phyloP scores from a whole-genome alignment of 1,284 basidiomycete genomes.

The Leccinum pallidistipes region DNA sequence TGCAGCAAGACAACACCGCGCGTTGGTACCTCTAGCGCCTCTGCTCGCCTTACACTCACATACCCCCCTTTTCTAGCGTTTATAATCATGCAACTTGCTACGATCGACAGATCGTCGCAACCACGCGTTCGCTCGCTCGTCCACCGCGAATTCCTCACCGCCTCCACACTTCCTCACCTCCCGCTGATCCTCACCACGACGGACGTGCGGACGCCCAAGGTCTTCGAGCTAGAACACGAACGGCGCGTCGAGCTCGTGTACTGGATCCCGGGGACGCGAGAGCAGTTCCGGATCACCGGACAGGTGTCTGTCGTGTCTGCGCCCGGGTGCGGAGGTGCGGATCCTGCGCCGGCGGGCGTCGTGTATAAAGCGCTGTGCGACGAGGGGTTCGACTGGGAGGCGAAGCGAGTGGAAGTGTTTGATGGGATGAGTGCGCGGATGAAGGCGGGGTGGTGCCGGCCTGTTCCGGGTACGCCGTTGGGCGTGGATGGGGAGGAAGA shows the following conservation, averaged over 20 bases:
- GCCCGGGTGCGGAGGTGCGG: constrained; percentile 45
- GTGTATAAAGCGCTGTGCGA: constrained; percentile 40
- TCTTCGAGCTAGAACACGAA: constrained; percentile 45
- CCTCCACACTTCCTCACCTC: constrained; percentile 13
- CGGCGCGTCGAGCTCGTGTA: constrained; percentile 53
- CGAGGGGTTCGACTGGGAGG: constrained; percentile 61
- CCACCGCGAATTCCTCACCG: too few relatives aligned
- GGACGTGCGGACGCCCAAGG: constrained; percentile 64
- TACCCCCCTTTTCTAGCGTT: neutral
- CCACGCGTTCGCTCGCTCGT: too few relatives aligned
- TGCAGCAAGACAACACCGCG: constrained; percentile 38
- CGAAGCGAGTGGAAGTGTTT: constrained; percentile 52
- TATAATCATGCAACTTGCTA: constrained; percentile 61
- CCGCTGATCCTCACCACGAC: constrained; percentile 60
- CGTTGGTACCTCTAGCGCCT: neutral
- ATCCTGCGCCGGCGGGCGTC: constrained; percentile 44
- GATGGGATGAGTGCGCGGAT: constrained; percentile 52
- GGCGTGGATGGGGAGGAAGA: constrained; percentile 47
- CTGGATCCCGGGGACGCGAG: constrained; percentile 55
- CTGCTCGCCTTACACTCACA: too few relatives aligned
- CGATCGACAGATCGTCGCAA: constrained; percentile 41
- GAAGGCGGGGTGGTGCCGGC: constrained; percentile 66
- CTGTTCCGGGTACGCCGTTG: constrained; percentile 53
- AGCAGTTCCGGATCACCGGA: constrained; percentile 63
- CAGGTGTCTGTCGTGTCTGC: constrained; percentile 47